Evolutionary conservation across 2,329 filamentous ascomycete species (phyloP), one percentile per base, ranked within the genome.

Genomic region (Talaromyces marneffei): DNA sequence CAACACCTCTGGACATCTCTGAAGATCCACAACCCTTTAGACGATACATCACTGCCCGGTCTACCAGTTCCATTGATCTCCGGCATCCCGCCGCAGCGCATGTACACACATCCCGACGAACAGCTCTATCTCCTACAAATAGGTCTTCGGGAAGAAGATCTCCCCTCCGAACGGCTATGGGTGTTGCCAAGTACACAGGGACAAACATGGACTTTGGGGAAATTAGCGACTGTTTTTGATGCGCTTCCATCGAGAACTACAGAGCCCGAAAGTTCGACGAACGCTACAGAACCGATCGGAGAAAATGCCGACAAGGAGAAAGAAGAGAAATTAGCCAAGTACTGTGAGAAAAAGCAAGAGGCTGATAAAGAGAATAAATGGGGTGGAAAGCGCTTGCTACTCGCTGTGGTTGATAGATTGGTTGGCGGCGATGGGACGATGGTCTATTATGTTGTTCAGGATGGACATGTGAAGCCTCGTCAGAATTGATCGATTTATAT

Each of bases 41-140:
- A 53, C 20, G 5, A 61, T 35, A 44, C 46, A 12, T 57, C 65
- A 14, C 40, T 48, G 8, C 35, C 65, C 2, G 72, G 77, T 3
- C 69, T 80, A n/a, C 74, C 67, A 1, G 66, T 78, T 7, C 82
- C 80, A 1, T 67, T 87, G 58, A 76, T 88, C 55, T 86, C 85
- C 8, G 85, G 85, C n/a, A 74, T 85, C 16, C 85, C 85, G 3
- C 84, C 85, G 12, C 77, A 82, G 58, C 77, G 83, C 52, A 75
- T 86, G 63, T 88, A 88, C 71, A 78, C 83, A 10, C 85, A 88
- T 66, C 85, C 85, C 10, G 85, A 87, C 69, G 83, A 87, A 74
- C 85, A 87, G 69, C 79, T 85, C 25, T 82, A 81, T 66, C 75
- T 86, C 66, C 75, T 87, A 27, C 81, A 84, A 68, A 72, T 77